Evolutionary conservation across 768 basidiomycete species (phyloP).

Genomic region (Calocybe indica): DNA sequence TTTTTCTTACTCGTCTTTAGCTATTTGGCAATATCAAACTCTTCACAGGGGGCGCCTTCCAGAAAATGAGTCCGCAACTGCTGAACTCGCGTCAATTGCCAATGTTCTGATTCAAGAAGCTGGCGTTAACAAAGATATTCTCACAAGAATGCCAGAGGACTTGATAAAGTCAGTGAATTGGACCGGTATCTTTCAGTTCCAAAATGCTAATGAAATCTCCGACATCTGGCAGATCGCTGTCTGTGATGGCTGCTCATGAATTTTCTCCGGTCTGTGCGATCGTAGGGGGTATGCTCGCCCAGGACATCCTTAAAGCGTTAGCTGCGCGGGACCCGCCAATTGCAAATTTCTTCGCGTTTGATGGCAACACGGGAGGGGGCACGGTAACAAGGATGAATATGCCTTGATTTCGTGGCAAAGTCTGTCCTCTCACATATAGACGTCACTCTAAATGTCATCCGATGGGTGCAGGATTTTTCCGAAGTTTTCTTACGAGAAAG

Average conservation of each 20-base stretch:
- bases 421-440: conserved; percentile 4
- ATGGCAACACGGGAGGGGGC: conserved; percentile 74
- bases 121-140: conserved; percentile 65
- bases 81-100: conserved; percentile 59
- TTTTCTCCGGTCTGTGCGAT: conserved; percentile 94
- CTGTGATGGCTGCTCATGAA: conserved; percentile 70
- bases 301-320: conserved; percentile 90
- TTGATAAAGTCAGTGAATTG: conserved; percentile 53
- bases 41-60: conserved; percentile 55
- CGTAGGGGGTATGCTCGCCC: conserved; percentile 89
- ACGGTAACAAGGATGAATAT: conserved; percentile 57
- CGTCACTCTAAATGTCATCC: conserved; percentile 1
- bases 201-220: background rate
- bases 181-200: conserved; percentile 3
- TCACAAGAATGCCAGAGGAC: conserved; percentile 49
- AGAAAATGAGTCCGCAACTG: conserved; percentile 33
- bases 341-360: conserved; percentile 87
- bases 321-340: conserved; percentile 90
- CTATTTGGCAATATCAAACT: conserved; percentile 79
- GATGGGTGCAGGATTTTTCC: conserved; percentile 6
- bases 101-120: conserved; percentile 55
- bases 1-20: conserved; percentile 38
- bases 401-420: conserved; percentile 23
- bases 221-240: conserved; percentile 44
- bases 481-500: conserved; percentile 12